Evolutionary conservation across 2,329 filamentous ascomycete genomes (phyloP).

Genomic region (Cercospora sesami): DNA sequence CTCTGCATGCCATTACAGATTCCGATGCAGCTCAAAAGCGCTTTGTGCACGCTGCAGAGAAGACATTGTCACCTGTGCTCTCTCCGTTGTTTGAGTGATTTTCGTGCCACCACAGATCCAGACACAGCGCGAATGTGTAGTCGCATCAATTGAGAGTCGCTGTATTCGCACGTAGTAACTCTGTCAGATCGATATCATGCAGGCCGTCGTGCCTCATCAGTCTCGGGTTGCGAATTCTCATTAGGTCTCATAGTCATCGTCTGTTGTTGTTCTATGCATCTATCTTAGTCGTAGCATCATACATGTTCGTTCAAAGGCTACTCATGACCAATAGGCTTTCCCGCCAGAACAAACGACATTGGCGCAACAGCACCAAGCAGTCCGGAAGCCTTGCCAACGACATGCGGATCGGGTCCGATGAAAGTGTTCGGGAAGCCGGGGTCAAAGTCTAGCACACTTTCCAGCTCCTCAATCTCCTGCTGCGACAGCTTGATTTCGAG

Average conservation of each 20-base stretch:
- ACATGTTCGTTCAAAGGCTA: constrained; percentile 14
- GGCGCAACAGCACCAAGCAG: constrained; percentile 33
- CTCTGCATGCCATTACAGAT: background rate
- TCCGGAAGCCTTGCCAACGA: constrained; percentile 30
- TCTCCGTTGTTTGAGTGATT: background rate
- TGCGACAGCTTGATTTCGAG: constrained; percentile 60
- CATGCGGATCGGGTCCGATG: constrained; percentile 43
- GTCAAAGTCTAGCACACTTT: constrained; percentile 62
- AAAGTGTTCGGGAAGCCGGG: constrained; percentile 67
- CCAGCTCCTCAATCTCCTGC: constrained; percentile 67
- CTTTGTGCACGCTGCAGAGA: background rate
- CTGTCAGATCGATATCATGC: background rate
- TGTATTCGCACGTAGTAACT: background rate
- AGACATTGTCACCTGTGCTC: background rate
- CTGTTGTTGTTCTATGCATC: background rate
- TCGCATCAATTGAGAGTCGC: background rate
- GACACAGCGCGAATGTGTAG: background rate
- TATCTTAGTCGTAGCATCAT: background rate
- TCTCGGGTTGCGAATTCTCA: background rate
- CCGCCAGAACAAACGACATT: constrained; percentile 32
- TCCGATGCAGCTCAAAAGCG: background rate
- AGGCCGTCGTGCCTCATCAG: background rate
- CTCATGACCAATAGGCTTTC: constrained; percentile 39
- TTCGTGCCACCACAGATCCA: background rate
- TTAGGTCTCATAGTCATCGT: background rate